phyloP scores from a whole-genome alignment of 139 green algal species.

The Nannochloris sp. region DNA sequence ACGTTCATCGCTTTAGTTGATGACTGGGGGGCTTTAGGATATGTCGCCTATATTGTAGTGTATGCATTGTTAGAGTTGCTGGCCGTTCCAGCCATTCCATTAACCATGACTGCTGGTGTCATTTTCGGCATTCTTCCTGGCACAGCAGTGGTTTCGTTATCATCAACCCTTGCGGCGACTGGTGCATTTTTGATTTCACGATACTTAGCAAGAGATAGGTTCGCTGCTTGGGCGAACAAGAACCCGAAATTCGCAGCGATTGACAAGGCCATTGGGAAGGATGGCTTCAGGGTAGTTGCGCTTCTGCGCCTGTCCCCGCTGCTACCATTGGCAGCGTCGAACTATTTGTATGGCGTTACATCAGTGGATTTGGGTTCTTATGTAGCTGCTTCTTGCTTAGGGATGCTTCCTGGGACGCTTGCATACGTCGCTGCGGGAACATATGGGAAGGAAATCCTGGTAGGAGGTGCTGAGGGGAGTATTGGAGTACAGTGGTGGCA shows the following conservation, averaged over 20 bases:
- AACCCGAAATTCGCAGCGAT: slow-evolving; percentile 76
- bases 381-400: slow-evolving; percentile 68
- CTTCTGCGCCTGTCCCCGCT: slow-evolving; percentile 86
- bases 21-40: slow-evolving; percentile 56
- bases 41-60: slow-evolving; percentile 54
- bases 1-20: slow-evolving; percentile 38
- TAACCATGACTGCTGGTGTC: slow-evolving; percentile 81
- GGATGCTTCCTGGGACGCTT: slow-evolving; percentile 91
- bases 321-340: slow-evolving; percentile 79
- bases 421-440: slow-evolving; percentile 67
- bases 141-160: slow-evolving; percentile 62
- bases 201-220: slow-evolving; percentile 76
- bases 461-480: not conserved
- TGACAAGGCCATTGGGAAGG: slow-evolving; percentile 75
- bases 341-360: slow-evolving; percentile 90
- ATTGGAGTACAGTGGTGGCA: slow-evolving; percentile 22
- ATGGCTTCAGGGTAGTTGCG: slow-evolving; percentile 85
- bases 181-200: slow-evolving; percentile 88
- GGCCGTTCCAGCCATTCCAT: slow-evolving; percentile 69
- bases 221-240: slow-evolving; percentile 24
- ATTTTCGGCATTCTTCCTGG: slow-evolving; percentile 77
- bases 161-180: slow-evolving; percentile 63
- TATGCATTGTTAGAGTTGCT: slow-evolving; percentile 24
- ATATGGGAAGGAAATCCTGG: slow-evolving; percentile 19
- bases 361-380: slow-evolving; percentile 74